Conservation (phyloP, 139 green algal species). For the Ettlia oleoabundans region DNA sequence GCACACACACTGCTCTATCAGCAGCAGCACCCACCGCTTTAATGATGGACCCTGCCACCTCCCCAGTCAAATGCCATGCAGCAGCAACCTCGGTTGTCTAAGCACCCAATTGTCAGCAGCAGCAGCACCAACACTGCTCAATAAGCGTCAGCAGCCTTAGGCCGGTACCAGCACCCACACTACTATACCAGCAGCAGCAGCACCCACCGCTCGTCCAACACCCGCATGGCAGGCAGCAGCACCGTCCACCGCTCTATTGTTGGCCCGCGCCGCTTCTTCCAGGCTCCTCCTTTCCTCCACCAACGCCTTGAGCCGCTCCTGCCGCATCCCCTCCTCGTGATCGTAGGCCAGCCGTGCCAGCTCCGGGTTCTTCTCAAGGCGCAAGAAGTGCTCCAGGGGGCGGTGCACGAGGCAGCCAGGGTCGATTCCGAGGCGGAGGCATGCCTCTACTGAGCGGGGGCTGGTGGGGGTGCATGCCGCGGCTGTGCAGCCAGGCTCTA, state of each 20-base stretch:
- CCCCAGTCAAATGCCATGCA: too few species aligned
- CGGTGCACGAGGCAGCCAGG: constrained; percentile 74
- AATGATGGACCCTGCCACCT: too few species aligned
- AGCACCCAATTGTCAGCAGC: too few species aligned
- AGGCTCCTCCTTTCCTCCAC: constrained; percentile 72
- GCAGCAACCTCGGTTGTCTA: too few species aligned
- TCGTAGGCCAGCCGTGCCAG: constrained; percentile 73
- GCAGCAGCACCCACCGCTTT: too few species aligned
- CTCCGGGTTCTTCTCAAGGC: constrained; percentile 51
- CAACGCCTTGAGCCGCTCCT: constrained; percentile 69
- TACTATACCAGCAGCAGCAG: background rate
- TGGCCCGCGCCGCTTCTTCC: constrained; percentile 45
- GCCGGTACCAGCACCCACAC: too few species aligned
- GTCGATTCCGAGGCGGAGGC: constrained; percentile 84
- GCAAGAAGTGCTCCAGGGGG: constrained; percentile 64
- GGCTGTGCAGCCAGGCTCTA: background rate
- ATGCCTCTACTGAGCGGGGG: constrained; percentile 83
- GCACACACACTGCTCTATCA: too few species aligned
- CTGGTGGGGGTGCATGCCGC: constrained; percentile 56
- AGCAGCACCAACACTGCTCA: too few species aligned
- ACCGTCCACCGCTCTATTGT: background rate
- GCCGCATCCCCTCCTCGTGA: constrained; percentile 67
- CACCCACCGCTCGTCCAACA: background rate
- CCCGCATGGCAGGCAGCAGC: background rate
- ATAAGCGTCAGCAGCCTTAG: too few species aligned